phyloP scores from a whole-genome alignment of 352 stramenopile species.

The Globisporangium cystogenes region DNA sequence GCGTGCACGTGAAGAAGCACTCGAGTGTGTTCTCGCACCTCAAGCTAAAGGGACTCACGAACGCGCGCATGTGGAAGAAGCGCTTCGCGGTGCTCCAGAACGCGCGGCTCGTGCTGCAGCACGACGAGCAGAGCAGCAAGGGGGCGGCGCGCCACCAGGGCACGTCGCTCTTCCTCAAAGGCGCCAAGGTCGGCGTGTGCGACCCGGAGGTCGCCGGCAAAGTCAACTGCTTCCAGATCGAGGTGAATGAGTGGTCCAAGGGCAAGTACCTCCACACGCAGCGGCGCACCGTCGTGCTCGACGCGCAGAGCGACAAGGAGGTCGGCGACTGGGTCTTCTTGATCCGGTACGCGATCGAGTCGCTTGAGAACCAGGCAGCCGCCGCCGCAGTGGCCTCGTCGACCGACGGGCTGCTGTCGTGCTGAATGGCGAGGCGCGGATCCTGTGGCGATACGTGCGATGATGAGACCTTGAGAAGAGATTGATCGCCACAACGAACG shows the following conservation, averaged over 20 bases:
- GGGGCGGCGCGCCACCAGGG: constrained; percentile 25
- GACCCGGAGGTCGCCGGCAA: constrained; percentile 66
- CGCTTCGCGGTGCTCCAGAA: constrained; percentile 77
- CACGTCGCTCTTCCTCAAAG: constrained; percentile 65
- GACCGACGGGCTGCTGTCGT: not conserved
- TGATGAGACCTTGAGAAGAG: too few relatives aligned
- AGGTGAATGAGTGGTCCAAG: constrained; percentile 81
- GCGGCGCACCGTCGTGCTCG: constrained; percentile 66
- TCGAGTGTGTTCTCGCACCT: constrained; percentile 72
- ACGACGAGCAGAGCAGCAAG: constrained; percentile 43
- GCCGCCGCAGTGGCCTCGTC: not conserved
- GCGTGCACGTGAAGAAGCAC: constrained; percentile 78
- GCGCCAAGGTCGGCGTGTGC: constrained; percentile 67
- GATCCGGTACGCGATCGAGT: constrained; percentile 83
- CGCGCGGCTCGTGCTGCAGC: constrained; percentile 57
- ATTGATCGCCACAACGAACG: too few relatives aligned
- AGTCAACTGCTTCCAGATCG: constrained; percentile 82
- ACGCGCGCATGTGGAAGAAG: constrained; percentile 70
- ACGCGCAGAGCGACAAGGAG: constrained; percentile 65
- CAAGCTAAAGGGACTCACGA: constrained; percentile 55
- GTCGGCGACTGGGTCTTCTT: constrained; percentile 85
- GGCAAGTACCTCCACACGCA: constrained; percentile 56
- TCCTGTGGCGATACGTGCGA: too few relatives aligned
- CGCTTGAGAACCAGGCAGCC: constrained; percentile 49
- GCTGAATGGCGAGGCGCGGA: too few relatives aligned